phyloP scores from a whole-genome alignment of 1,139 yeast species.

The Protomyces inundatus region DNA sequence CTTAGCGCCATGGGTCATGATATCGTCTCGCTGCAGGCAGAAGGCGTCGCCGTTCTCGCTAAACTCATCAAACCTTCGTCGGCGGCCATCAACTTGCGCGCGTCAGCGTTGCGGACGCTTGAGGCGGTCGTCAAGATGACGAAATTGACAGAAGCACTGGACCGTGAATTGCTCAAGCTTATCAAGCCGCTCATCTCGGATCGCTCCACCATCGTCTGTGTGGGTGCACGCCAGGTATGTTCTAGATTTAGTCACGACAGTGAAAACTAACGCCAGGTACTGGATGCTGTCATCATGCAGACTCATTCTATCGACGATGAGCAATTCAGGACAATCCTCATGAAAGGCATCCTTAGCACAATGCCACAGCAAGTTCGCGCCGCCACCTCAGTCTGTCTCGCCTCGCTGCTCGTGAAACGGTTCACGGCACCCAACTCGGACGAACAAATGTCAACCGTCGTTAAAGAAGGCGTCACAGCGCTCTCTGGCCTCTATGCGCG shows the following conservation, averaged over 20 bases:
- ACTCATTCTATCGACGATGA: background rate
- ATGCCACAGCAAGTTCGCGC: slow-evolving; percentile 34
- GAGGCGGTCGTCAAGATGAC: slow-evolving; percentile 35
- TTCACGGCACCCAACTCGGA: slow-evolving; percentile 23
- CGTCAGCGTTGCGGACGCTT: slow-evolving; percentile 34
- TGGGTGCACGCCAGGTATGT: slow-evolving; percentile 37
- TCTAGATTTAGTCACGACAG: background rate
- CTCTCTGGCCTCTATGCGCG: background rate
- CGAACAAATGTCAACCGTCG: background rate
- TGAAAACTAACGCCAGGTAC: background rate
- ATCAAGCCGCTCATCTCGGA: slow-evolving; percentile 35
- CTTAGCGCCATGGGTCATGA: slow-evolving; percentile 32
- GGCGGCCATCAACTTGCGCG: slow-evolving; percentile 36
- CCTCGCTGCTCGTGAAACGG: slow-evolving; percentile 33
- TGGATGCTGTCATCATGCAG: background rate
- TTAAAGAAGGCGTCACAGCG: background rate
- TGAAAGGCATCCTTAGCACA: slow-evolving; percentile 2
- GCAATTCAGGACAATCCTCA: background rate
- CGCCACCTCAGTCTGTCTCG: slow-evolving; percentile 36
- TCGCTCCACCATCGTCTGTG: slow-evolving; percentile 37
- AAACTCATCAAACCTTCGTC: slow-evolving; percentile 4
- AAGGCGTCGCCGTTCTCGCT: background rate
- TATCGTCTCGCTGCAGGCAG: slow-evolving; percentile 35
- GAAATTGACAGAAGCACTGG: slow-evolving; percentile 38
- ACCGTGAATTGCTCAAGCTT: slow-evolving; percentile 39